A percentile compares a stretch with the other conserved stretches of the same genome.
Evolutionary conservation across 164 flowering plant genomes (phyloP).

Genomic region (Stephania yunnanensis): DNA sequence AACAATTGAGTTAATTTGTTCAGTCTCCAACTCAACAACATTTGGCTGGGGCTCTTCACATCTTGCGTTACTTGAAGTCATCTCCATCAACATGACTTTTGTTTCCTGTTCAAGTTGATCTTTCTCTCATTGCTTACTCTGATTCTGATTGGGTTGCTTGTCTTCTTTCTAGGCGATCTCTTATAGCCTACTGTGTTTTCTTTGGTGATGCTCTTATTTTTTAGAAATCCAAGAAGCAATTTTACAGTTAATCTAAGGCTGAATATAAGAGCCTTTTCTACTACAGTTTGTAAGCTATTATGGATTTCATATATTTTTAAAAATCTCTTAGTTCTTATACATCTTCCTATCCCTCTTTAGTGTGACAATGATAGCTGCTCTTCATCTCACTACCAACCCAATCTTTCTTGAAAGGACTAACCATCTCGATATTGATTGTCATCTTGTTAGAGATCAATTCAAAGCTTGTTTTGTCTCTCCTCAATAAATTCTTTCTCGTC

Average conservation of each 20-base stretch:
- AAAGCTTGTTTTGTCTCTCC: too few species aligned
- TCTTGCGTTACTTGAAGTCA: not conserved
- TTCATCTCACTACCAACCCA: too few species aligned
- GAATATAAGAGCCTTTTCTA: not conserved
- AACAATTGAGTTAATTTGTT: not conserved
- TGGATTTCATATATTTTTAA: not conserved
- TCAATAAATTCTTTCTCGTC: too few species aligned
- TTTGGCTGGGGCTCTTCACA: not conserved
- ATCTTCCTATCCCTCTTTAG: not conserved
- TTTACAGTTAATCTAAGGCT: not conserved
- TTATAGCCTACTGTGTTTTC: too few species aligned
- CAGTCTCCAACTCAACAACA: not conserved
- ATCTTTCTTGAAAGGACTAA: too few species aligned
- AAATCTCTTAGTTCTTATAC: too few species aligned
- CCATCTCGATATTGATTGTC: too few species aligned
- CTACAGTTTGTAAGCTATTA: not conserved
- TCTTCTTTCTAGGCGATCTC: not conserved
- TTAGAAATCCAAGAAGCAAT: not conserved
- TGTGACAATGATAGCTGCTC: too few species aligned
- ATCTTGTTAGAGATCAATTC: too few species aligned
- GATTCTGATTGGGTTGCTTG: not conserved
- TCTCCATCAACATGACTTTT: not conserved
- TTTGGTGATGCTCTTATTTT: not conserved
- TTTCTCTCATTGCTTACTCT: not conserved
- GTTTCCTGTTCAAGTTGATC: not conserved